These are phyloP conservation scores for Chlamydomonas schloesseri DNA, from an alignment of 139 green algal species.

Conservation along the genomic window DNA sequence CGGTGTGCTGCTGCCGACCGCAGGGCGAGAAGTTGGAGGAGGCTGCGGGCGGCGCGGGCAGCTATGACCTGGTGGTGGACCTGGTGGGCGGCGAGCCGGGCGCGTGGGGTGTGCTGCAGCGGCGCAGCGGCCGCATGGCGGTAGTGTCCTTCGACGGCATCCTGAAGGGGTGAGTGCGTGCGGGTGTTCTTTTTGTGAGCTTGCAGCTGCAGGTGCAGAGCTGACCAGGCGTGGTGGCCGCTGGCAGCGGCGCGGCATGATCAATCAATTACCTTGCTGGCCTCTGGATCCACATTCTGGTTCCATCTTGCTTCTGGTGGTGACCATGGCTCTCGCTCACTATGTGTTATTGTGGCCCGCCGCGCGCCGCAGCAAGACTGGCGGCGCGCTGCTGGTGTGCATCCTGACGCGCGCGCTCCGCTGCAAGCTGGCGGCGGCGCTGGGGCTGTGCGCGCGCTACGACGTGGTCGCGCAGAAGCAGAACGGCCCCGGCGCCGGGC, in stretches of 20 bases:
- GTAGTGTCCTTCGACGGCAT: conserved; percentile 2
- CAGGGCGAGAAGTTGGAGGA: conserved; percentile 31
- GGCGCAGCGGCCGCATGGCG: not conserved
- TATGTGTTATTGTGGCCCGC: too few species aligned
- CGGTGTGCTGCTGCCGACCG: too few species aligned
- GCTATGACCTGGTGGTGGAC: conserved; percentile 57
- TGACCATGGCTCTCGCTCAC: too few species aligned
- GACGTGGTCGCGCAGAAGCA: not conserved
- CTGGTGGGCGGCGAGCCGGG: conserved; percentile 49
- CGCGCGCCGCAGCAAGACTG: conserved; percentile 1
- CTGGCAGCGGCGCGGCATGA: too few species aligned
- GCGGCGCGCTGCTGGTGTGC: not conserved
- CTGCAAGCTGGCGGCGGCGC: conserved; percentile 1
- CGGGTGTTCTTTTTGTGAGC: too few species aligned
- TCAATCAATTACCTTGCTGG: too few species aligned
- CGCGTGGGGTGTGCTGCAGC: not conserved
- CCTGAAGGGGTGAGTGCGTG: not conserved
- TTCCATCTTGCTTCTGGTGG: too few species aligned
- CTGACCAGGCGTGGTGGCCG: too few species aligned
- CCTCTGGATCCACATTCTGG: too few species aligned
- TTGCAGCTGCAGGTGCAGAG: too few species aligned
- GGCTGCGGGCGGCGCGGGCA: not conserved
- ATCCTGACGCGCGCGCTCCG: not conserved
- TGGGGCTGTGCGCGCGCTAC: conserved; percentile 2
- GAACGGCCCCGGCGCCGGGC: not conserved